Evolutionary conservation across 345 rosid species (phyloP).

Genomic region (Eucalyptus cloeziana): DNA sequence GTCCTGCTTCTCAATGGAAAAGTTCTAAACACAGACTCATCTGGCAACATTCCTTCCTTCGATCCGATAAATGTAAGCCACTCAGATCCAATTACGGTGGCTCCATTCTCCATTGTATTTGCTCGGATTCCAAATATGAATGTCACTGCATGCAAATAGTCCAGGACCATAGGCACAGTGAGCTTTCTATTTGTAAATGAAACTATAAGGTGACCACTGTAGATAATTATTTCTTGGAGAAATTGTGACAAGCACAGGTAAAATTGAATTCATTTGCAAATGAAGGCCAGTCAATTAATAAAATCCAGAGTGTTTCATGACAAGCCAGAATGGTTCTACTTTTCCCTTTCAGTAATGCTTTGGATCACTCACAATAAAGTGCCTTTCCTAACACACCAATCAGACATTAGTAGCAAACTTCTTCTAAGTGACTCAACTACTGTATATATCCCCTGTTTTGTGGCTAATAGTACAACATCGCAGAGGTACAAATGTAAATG

Average conservation of each 20-base stretch:
- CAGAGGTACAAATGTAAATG: background rate
- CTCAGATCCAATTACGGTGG: slow-evolving; percentile 15
- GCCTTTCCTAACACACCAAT: background rate
- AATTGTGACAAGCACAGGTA: background rate
- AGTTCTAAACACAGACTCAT: slow-evolving; percentile 6
- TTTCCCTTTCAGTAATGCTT: background rate
- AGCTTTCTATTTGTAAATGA: background rate
- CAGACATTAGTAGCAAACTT: background rate
- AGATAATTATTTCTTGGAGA: background rate
- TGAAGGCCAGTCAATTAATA: background rate
- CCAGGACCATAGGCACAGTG: background rate
- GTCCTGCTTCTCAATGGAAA: slow-evolving; percentile 31
- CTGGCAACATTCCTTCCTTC: slow-evolving; percentile 19
- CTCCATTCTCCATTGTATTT: slow-evolving; percentile 33
- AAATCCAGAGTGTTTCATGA: background rate
- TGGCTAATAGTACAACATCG: background rate
- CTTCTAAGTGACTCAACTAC: background rate
- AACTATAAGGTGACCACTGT: background rate
- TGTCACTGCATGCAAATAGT: slow-evolving; percentile 19
- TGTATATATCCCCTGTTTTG: background rate
- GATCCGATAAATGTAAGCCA: slow-evolving; percentile 6
- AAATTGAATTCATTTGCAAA: background rate
- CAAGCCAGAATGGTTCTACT: background rate
- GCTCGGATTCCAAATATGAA: slow-evolving; percentile 9
- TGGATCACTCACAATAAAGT: background rate